These are phyloP conservation scores for Diaporthe sp. DNA, from an alignment of 2,329 filamentous ascomycete genomes.

Conservation along the genomic window DNA sequence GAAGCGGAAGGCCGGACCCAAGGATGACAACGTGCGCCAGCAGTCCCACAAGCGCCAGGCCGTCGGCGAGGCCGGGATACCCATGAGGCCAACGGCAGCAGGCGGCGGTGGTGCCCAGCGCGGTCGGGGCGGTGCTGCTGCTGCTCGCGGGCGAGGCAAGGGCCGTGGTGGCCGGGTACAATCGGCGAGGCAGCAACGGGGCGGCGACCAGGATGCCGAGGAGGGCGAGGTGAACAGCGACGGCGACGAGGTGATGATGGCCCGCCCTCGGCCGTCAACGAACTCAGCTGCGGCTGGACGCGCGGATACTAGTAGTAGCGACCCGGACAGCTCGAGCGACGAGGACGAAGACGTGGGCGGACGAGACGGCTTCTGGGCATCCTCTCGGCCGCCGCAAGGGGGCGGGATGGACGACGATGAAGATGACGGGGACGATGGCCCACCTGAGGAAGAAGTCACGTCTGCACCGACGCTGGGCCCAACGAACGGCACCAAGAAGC, in stretches of 20 bases:
- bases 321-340: slow-evolving; percentile 40
- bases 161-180: slow-evolving; percentile 36
- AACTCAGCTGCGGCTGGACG: neutral
- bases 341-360: neutral
- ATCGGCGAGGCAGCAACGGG: neutral
- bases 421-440: neutral
- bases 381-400: neutral
- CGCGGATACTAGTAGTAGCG: slow-evolving; percentile 40
- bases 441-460: neutral
- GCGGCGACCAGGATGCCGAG: slow-evolving; percentile 38
- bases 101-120: slow-evolving; percentile 25
- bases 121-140: slow-evolving; percentile 21
- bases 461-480: neutral
- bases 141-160: slow-evolving; percentile 33
- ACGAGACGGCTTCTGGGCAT: neutral
- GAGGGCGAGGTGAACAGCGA: slow-evolving; percentile 47
- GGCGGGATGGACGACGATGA: neutral
- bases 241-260: slow-evolving; percentile 40
- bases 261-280: too few species aligned
- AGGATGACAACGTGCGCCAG: slow-evolving; percentile 16
- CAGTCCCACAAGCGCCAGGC: slow-evolving; percentile 36
- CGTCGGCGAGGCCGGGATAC: neutral
- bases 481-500: neutral
- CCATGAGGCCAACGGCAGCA: neutral
- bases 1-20: slow-evolving; percentile 27